These are phyloP conservation scores for Salvia miltiorrhiza DNA, from an alignment of 257 asterid genomes.

Conservation along the genomic window DNA sequence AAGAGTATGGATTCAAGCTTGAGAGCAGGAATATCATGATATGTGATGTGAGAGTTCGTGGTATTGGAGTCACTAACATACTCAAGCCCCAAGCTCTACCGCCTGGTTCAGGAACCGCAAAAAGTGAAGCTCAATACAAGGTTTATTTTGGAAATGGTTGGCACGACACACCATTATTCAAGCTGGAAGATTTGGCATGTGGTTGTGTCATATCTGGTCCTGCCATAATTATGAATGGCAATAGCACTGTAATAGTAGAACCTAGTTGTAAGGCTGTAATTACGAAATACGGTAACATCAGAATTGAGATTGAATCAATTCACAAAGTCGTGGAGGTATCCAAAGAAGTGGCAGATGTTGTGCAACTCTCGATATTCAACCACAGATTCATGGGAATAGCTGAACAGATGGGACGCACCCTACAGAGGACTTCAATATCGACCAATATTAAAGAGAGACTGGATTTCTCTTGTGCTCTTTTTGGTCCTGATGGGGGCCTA, in stretches of 20 bases:
- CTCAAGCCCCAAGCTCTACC: conserved; percentile 61
- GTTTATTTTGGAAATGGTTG: conserved; percentile 68
- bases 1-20: conserved; percentile 92
- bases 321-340: conserved; percentile 35
- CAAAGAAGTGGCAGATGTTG: conserved; percentile 89
- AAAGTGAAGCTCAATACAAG: conserved; percentile 44
- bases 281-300: conserved; percentile 79
- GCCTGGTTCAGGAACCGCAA: conserved; percentile 40
- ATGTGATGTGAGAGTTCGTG: conserved; percentile 94
- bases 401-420: conserved; percentile 98
- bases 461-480: conserved; percentile 96
- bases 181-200: conserved; percentile 61
- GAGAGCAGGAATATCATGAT: conserved; percentile 71
- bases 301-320: conserved; percentile 54
- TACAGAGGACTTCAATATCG: conserved; percentile 93
- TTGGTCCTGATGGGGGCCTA: conserved; percentile 92
- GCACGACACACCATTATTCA: conserved; percentile 72
- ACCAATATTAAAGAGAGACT: conserved; percentile 91
- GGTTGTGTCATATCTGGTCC: conserved; percentile 76
- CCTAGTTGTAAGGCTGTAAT: conserved; percentile 71
- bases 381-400: conserved; percentile 98
- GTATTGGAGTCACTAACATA: conserved; percentile 81
- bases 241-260: conserved; percentile 88
- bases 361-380: conserved; percentile 91
- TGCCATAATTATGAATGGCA: conserved; percentile 89